Evolutionary conservation across 2,329 filamentous ascomycete species (phyloP).

Genomic region (Botrytis deweyae): DNA sequence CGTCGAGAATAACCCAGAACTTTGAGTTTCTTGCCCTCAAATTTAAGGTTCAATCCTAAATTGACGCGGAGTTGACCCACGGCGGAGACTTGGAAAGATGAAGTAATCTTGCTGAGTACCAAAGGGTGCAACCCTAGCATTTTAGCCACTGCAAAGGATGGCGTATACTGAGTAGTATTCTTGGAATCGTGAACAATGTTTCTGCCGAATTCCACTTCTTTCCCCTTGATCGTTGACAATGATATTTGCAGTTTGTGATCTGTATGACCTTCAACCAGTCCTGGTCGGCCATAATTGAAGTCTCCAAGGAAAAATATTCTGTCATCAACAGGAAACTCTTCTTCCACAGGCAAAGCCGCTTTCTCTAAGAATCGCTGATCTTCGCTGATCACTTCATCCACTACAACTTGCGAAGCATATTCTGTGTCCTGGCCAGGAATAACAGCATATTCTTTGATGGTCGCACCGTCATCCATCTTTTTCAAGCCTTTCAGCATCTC

Average conservation of each 20-base stretch:
- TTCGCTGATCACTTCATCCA: constrained; percentile 85
- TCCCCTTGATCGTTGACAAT: constrained; percentile 69
- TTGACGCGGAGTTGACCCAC: constrained; percentile 78
- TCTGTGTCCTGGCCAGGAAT: constrained; percentile 84
- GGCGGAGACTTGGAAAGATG: constrained; percentile 82
- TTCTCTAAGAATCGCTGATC: constrained; percentile 93
- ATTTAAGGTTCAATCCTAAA: constrained; percentile 92
- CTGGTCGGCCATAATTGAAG: constrained; percentile 84
- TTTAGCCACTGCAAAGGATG: constrained; percentile 85
- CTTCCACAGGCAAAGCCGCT: constrained; percentile 79
- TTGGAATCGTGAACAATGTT: constrained; percentile 71
- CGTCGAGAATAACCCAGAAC: constrained; percentile 94
- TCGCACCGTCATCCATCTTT: constrained; percentile 88
- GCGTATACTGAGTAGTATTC: constrained; percentile 70
- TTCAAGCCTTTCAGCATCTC: constrained; percentile 89
- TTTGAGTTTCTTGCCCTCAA: constrained; percentile 92
- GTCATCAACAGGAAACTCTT: constrained; percentile 84
- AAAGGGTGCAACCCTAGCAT: constrained; percentile 80
- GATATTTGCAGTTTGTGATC: constrained; percentile 75
- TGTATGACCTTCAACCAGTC: constrained; percentile 76
- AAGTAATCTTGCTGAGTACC: constrained; percentile 92
- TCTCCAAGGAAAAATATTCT: constrained; percentile 93
- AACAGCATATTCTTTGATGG: constrained; percentile 87
- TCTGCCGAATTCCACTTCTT: constrained; percentile 79
- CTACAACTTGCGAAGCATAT: constrained; percentile 87